phyloP scores from a whole-genome alignment of 129 eudicot species.

The sunflower (Helianthus annuus) region DNA sequence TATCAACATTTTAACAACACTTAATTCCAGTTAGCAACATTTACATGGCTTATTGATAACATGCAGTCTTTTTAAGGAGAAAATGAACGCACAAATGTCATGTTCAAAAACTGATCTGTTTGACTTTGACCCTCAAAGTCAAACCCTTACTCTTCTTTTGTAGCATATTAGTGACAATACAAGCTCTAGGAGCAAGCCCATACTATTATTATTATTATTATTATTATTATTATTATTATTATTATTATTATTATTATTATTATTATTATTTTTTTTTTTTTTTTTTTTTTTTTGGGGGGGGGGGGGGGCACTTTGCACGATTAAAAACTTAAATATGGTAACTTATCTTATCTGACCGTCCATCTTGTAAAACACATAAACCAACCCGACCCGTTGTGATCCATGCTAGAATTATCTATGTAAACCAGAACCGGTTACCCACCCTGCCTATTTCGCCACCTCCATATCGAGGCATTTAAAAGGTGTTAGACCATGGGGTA shows the following conservation, averaged over 20 bases:
- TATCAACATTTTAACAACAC: background rate
- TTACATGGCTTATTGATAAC: no score
- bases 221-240: no score
- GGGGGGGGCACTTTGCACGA: slow-evolving; percentile 86
- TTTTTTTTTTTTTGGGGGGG: slow-evolving; percentile 92
- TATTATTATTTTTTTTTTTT: no score
- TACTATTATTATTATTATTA: no score
- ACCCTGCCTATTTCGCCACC: background rate
- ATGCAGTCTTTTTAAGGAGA: background rate
- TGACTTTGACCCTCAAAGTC: slow-evolving; percentile 16
- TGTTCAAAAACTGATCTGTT: slow-evolving; percentile 1
- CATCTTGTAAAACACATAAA: slow-evolving; percentile 27
- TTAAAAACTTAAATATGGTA: slow-evolving; percentile 40
- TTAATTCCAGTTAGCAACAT: no score
- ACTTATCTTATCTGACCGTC: slow-evolving; percentile 40
- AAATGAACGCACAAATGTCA: background rate
- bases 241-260: no score
- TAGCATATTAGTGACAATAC: no score
- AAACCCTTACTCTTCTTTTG: background rate
- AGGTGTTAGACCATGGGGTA: no score
- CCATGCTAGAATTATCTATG: background rate
- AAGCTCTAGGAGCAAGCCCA: no score
- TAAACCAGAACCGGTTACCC: background rate
- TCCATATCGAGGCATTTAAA: background rate
- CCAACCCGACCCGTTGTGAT: background rate